phyloP scores from a whole-genome alignment of 208 protist genomes.

The Porcisia deanei region DNA sequence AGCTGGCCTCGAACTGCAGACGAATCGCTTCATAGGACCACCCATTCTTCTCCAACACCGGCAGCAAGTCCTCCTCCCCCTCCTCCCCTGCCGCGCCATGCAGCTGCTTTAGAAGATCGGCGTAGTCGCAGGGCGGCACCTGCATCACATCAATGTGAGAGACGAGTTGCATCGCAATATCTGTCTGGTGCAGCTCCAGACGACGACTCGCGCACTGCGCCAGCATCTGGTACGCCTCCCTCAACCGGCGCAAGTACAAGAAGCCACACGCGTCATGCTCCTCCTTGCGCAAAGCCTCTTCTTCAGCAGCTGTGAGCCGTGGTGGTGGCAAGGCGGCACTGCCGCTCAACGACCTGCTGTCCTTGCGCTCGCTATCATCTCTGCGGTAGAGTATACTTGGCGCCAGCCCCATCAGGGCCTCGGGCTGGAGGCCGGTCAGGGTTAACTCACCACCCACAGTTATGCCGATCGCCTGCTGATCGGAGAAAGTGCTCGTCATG shows the following conservation, averaged over 20 bases:
- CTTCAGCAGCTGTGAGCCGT: conserved; percentile 10
- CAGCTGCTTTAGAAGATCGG: conserved; percentile 23
- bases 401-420: conserved; percentile 55
- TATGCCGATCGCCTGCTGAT: conserved; percentile 75
- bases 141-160: conserved; percentile 62
- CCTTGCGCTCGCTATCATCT: conserved; percentile 1
- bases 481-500: conserved; percentile 57
- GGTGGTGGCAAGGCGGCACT: not conserved
- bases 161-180: conserved; percentile 58
- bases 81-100: conserved; percentile 18
- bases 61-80: conserved; percentile 15
- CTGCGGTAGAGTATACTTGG: conserved; percentile 16
- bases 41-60: conserved; percentile 18
- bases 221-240: conserved; percentile 60
- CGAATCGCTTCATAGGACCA: conserved; percentile 23
- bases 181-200: conserved; percentile 57
- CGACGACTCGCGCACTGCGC: conserved; percentile 62
- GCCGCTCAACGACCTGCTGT: not conserved
- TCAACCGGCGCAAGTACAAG: conserved; percentile 63
- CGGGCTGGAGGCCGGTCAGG: conserved; percentile 36
- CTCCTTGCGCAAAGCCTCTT: conserved; percentile 32
- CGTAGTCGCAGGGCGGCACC: conserved; percentile 54
- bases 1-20: conserved; percentile 35
- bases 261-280: conserved; percentile 55
- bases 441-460: conserved; percentile 57